These are phyloP conservation scores for Panaeolus cyanescens DNA, from an alignment of 768 basidiomycete species.

Conservation along the genomic window DNA sequence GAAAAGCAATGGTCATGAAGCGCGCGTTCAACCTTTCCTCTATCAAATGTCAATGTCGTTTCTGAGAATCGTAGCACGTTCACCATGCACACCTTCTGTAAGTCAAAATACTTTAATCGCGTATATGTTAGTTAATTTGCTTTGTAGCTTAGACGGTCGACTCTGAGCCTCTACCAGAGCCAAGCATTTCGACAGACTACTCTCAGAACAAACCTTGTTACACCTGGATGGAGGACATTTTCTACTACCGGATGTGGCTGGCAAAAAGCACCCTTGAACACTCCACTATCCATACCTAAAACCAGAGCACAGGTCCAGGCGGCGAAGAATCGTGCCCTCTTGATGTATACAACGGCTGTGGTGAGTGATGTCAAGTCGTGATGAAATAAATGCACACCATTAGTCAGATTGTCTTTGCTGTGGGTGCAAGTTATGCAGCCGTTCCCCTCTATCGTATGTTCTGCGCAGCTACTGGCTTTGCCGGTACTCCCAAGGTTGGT, in stretches of 20 bases:
- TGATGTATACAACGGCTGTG: constrained; percentile 85
- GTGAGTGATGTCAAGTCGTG: constrained; percentile 43
- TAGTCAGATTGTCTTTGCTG: constrained; percentile 68
- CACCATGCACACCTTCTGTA: not conserved
- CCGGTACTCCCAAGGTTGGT: constrained; percentile 89
- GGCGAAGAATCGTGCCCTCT: constrained; percentile 65
- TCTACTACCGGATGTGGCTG: not conserved
- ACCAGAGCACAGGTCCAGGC: constrained; percentile 40
- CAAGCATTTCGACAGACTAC: not conserved
- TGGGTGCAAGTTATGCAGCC: constrained; percentile 94
- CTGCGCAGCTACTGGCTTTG: constrained; percentile 96
- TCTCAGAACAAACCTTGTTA: not conserved
- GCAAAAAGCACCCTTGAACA: not conserved
- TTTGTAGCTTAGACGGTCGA: not conserved
- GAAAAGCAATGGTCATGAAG: too few relatives aligned
- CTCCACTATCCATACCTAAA: not conserved
- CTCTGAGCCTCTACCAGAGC: not conserved
- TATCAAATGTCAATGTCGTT: not conserved
- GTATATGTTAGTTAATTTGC: not conserved
- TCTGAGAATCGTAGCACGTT: not conserved
- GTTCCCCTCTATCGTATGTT: constrained; percentile 98
- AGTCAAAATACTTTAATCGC: not conserved
- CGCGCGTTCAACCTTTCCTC: not conserved
- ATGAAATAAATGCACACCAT: constrained; percentile 1
- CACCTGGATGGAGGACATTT: not conserved